phyloP scores from a whole-genome alignment of 202 grass and related monocot species.

The Brachypodium distachyon region DNA sequence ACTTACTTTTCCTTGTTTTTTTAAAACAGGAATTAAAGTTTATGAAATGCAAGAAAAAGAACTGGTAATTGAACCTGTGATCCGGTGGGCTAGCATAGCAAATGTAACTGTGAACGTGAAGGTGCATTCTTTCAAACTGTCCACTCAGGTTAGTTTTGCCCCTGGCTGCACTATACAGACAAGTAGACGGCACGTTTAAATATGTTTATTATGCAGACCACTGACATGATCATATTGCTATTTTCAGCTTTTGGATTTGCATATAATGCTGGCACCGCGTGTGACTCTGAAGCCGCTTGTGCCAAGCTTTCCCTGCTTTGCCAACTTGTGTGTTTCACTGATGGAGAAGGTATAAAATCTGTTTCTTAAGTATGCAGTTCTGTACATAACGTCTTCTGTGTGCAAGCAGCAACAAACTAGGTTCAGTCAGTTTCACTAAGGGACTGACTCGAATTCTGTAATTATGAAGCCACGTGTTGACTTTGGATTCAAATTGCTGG shows the following conservation, averaged over 20 bases:
- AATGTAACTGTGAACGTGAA: conserved; percentile 50
- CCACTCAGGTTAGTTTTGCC: conserved; percentile 52
- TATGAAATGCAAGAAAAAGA: conserved; percentile 85
- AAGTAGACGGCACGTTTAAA: not conserved
- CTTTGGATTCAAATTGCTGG: conserved; percentile 73
- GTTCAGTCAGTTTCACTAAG: not conserved
- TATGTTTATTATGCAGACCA: not conserved
- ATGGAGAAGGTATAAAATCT: conserved; percentile 57
- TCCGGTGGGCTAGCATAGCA: conserved; percentile 73
- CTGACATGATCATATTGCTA: not conserved
- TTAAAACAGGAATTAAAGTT: conserved; percentile 77
- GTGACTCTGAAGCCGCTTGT: conserved; percentile 67
- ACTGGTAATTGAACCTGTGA: conserved; percentile 73
- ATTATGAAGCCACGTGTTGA: conserved; percentile 61
- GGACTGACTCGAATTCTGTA: conserved; percentile 6
- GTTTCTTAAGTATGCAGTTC: not conserved
- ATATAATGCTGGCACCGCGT: conserved; percentile 53
- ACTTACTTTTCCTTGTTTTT: not conserved
- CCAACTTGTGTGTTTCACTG: conserved; percentile 53
- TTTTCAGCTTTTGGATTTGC: conserved; percentile 68
- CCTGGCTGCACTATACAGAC: not conserved
- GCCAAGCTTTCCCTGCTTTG: conserved; percentile 74
- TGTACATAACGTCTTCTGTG: not conserved
- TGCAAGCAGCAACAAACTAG: not conserved
- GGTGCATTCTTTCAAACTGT: conserved; percentile 47